Evolutionary conservation across 192 early-diverging fungal species (phyloP).

Genomic region (Rhizophagus prolifer): DNA sequence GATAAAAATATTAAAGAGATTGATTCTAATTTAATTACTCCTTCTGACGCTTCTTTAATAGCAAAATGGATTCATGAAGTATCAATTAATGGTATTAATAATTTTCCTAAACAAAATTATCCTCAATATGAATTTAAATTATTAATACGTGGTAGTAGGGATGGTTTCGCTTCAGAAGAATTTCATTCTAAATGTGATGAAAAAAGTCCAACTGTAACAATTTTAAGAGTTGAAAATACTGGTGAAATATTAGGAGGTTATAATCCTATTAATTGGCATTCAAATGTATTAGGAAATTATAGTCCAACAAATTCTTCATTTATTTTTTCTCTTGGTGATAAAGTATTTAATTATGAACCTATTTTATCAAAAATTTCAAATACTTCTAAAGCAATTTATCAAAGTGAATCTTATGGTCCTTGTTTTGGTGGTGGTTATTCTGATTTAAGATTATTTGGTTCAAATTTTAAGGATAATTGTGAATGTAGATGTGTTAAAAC

Average conservation of each 20-base stretch:
- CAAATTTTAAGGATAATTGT: not conserved
- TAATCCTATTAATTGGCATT: not conserved
- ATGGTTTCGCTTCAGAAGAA: not conserved
- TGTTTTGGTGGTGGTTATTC: not conserved
- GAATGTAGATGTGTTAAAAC: not conserved
- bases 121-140: not conserved
- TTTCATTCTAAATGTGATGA: not conserved
- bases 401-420: not conserved
- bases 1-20: not conserved
- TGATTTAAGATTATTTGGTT: not conserved
- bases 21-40: not conserved
- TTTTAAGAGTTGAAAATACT: not conserved
- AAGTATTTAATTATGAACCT: slow-evolving; percentile 1
- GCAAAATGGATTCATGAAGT: not conserved
- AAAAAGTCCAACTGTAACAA: not conserved
- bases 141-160: not conserved
- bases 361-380: not conserved
- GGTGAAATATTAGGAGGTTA: not conserved
- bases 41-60: not conserved
- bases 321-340: not conserved
- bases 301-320: not conserved
- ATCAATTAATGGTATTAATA: not conserved
- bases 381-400: not conserved
- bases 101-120: not conserved
- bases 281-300: not conserved